These are phyloP conservation scores for Hypoxylon perforatum DNA, from an alignment of 495 filamentous ascomycete species.

Conservation along the genomic window DNA sequence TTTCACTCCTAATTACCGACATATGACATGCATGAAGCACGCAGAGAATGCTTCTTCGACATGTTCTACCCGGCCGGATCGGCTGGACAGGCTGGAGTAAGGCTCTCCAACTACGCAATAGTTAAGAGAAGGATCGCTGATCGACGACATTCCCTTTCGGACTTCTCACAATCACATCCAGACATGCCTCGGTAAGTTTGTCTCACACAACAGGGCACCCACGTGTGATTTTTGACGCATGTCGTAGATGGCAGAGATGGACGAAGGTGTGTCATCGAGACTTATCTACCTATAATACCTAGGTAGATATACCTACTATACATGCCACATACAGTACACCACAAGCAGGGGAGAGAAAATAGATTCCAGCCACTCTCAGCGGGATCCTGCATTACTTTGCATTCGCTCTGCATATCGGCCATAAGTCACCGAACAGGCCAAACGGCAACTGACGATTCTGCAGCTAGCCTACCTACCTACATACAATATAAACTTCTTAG, in stretches of 20 bases:
- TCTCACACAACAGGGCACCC: conserved; percentile 33
- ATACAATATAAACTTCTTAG: too few species aligned
- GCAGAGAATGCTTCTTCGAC: conserved; percentile 21
- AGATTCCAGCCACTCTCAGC: too few species aligned
- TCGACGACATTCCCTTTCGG: conserved; percentile 9
- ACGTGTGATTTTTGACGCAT: conserved; percentile 26
- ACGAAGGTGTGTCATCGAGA: not conserved
- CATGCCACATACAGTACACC: too few species aligned
- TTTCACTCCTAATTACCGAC: conserved; percentile 23
- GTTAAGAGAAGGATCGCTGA: conserved; percentile 7
- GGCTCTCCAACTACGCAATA: not conserved
- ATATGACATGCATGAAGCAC: conserved; percentile 43
- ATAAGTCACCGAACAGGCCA: not conserved
- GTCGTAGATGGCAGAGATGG: not conserved
- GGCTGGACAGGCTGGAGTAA: conserved; percentile 1
- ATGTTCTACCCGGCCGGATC: not conserved
- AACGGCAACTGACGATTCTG: not conserved
- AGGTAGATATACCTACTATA: too few species aligned
- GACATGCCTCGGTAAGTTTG: conserved; percentile 15
- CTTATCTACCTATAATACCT: too few species aligned
- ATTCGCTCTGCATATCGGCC: too few species aligned
- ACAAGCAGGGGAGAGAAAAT: too few species aligned
- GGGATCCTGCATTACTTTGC: too few species aligned
- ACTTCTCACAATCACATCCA: conserved; percentile 3
- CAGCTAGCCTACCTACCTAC: not conserved